Evolutionary conservation across 768 basidiomycete species (phyloP), one percentile per base, ranked within the genome.

Genomic region (Russula emetica): DNA sequence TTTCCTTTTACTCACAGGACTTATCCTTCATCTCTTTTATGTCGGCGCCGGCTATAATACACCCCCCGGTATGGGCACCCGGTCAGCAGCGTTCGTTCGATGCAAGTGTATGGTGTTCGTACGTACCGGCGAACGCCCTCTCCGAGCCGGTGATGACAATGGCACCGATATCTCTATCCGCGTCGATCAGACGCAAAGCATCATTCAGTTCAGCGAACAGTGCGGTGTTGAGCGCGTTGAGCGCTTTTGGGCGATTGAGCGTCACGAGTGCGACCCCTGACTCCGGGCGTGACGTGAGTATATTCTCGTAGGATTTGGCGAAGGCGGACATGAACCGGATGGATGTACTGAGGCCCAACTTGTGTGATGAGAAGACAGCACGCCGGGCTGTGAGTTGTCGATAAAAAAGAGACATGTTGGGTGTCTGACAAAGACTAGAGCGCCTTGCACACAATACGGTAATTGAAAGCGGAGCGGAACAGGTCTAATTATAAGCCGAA

Each of bases 1-100:
- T 5, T 8, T 49, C 9, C 26, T 11, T 13, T 14, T 24, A 76
- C 84, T 72, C 71, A 94, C 93, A 97, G 63, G 86, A 78, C 76
- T 94, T 94, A 77, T 95, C 92, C 76, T 94, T 94, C 96, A 98
- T 98, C 77, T 98, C 94, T 78, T 97, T 98, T 77, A 99, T 98
- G 76, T 99, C 96, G 24, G 96, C 96, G 3, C 96, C 94, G 70
- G 94, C 94, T 94, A 68, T 13, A n/a, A n/a, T 8, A 44, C 36
- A 1, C 36, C 2, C 38, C 38, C 38, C 36, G 13, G 36, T 14
- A 36, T 13, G 36, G 36, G 14, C 14, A 16, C 14, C 16, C 38
- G 38, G 16, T 40, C 16, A 40, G 38, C 16, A 40, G 38, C 38
- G 16, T 40, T 40, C 38, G 16, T 40, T 40, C 38, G 36, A 36